Base-by-base conservation (phyloP, 805 yeast species). In the Saccharomycopsis selenospora region DNA sequence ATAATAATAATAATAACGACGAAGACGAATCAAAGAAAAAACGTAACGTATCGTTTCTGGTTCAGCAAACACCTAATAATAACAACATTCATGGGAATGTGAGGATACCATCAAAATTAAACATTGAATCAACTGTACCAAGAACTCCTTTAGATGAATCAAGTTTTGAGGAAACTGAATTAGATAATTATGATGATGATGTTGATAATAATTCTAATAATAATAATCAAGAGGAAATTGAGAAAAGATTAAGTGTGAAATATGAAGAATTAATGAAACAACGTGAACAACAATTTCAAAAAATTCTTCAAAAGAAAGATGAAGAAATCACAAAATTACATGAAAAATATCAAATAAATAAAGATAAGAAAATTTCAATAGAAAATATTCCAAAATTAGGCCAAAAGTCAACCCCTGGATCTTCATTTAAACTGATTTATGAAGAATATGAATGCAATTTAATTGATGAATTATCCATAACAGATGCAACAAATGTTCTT, bases 91-190 rank as follows among this genome's bases (percentile, higher is more conserved):
- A 20, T 14, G 17, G 38, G 17, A 33, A 33, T 10, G 38, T 33
- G 38, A 33, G 38, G 38, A 33, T 33, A 6, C 38, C 38, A 20
- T 33, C 38, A 6, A 33, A 33, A 33, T 10, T 33, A 6, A 33
- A 33, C 10, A 33, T 33, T 10, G 38, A 33, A 20, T 33, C 75
- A 70, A 52, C 67, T 64, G 63, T 73, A 68, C 25, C 42, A 4
- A 13, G 28, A 7, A 30, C 25, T 20, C 43, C 47, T 2, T 3
- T 44, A 20, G 40, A 36, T 24, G 25, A 14, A 3, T 33, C 38
- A 4, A 20, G 36, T 23, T 44, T 40, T 33, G 47, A 36, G 14
- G 38, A 33, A 20, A 33, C 38, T 5, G 38, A 33, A 4, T 14
- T 33, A 4, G n/a, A n/a, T n/a, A n/a, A n/a, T n/a, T n/a, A n/a